A percentile compares a stretch with the other conserved stretches of the same genome.
phyloP scores from a whole-genome alignment of 352 stramenopile genomes.

The Globisporangium middletonii region DNA sequence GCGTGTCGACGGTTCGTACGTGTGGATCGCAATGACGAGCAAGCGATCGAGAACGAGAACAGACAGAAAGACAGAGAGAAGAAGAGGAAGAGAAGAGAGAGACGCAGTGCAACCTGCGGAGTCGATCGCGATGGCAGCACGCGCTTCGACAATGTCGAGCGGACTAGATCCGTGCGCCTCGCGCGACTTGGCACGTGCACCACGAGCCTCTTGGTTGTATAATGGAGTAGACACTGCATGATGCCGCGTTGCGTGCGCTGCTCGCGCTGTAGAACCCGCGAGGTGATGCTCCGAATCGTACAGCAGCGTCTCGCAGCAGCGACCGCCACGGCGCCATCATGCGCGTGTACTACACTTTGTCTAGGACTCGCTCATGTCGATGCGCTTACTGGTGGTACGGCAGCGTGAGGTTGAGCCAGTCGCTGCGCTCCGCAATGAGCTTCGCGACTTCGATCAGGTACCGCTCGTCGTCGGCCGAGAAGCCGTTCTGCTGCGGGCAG shows the following conservation, averaged over 20 bases:
- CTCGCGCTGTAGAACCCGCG: too few relatives aligned
- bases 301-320: too few relatives aligned
- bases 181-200: background rate
- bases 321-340: too few relatives aligned
- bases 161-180: too few relatives aligned
- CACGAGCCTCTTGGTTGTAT: constrained; percentile 10
- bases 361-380: background rate
- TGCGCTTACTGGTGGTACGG: constrained; percentile 35
- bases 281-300: too few relatives aligned
- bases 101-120: background rate
- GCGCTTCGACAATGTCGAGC: too few relatives aligned
- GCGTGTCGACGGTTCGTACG: background rate
- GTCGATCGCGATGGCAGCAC: too few relatives aligned
- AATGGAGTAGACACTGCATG: constrained; percentile 12
- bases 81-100: background rate
- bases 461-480: constrained; percentile 65
- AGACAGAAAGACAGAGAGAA: background rate
- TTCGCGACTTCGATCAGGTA: constrained; percentile 54
- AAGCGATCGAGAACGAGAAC: background rate
- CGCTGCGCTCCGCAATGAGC: constrained; percentile 46
- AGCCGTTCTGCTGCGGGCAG: constrained; percentile 62
- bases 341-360: too few relatives aligned
- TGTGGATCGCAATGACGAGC: background rate
- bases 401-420: constrained; percentile 61
- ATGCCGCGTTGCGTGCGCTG: background rate